These are phyloP conservation scores for Cochliopodium minus DNA, from an alignment of 208 protist genomes.

Conservation along the genomic window DNA sequence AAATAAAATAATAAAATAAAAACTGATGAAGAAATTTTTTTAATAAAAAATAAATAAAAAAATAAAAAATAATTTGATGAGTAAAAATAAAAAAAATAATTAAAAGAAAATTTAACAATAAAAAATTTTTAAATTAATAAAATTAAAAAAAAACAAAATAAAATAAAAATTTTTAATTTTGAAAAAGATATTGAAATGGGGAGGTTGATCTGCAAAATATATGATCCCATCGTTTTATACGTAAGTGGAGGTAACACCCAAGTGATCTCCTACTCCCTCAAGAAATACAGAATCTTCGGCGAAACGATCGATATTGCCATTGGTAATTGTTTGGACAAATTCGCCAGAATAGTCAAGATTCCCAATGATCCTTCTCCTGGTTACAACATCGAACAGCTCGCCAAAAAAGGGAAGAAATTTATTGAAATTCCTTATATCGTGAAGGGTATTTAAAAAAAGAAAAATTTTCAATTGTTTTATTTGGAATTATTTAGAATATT, in stretches of 20 bases:
- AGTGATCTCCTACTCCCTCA: constrained; percentile 78
- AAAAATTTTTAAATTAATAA: too few relatives aligned
- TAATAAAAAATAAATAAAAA: too few relatives aligned
- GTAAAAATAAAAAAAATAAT: too few relatives aligned
- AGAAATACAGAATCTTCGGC: constrained; percentile 95
- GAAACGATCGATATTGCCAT: constrained; percentile 99
- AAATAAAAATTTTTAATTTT: neutral
- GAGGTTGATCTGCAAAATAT: constrained; percentile 69
- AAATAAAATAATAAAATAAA: too few relatives aligned
- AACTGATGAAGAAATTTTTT: too few relatives aligned
- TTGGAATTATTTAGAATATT: too few relatives aligned
- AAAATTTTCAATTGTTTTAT: too few relatives aligned
- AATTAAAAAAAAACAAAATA: too few relatives aligned
- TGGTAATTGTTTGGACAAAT: constrained; percentile 90
- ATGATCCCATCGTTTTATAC: constrained; percentile 93
- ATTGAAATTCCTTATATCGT: constrained; percentile 88
- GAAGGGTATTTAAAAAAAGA: too few relatives aligned
- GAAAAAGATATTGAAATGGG: constrained; percentile 97
- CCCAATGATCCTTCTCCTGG: constrained; percentile 95
- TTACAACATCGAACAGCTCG: constrained; percentile 96
- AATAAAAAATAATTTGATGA: too few relatives aligned
- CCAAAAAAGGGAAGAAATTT: constrained; percentile 50
- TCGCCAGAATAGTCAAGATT: constrained; percentile 76
- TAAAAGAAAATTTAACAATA: too few relatives aligned
- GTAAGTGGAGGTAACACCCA: constrained; percentile 98